These are phyloP conservation scores for Cubamyces sp. DNA, from an alignment of 768 basidiomycete species.

Conservation along the genomic window DNA sequence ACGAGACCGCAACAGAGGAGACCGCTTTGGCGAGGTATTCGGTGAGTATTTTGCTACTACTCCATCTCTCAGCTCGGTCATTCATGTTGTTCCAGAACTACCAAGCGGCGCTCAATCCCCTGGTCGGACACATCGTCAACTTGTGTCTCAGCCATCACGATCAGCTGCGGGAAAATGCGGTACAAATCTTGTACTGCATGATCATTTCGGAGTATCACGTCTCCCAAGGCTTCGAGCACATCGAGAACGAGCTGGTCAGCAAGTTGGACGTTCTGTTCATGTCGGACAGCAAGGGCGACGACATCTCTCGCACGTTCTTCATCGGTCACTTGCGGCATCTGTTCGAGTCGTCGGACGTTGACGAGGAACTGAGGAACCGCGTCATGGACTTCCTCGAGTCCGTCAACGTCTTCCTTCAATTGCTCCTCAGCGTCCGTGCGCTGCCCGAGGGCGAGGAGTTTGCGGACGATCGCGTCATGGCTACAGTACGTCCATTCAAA, in stretches of 20 bases:
- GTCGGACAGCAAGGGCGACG: constrained; percentile 89
- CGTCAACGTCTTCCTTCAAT: constrained; percentile 90
- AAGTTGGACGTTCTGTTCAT: constrained; percentile 91
- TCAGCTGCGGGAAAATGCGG: constrained; percentile 85
- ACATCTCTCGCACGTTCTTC: constrained; percentile 92
- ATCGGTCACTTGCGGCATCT: constrained; percentile 85
- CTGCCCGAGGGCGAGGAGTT: constrained; percentile 93
- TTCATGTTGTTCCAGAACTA: constrained; percentile 59
- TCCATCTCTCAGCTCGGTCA: not conserved
- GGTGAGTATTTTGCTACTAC: constrained; percentile 48
- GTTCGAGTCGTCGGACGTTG: constrained; percentile 85
- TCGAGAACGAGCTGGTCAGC: constrained; percentile 91
- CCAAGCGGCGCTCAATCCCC: constrained; percentile 78
- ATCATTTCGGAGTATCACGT: constrained; percentile 91
- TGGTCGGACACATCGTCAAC: constrained; percentile 89
- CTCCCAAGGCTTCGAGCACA: constrained; percentile 81
- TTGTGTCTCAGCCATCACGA: constrained; percentile 96
- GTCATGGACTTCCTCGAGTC: constrained; percentile 86
- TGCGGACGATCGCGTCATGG: constrained; percentile 92
- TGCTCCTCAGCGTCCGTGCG: constrained; percentile 84
- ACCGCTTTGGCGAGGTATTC: constrained; percentile 47
- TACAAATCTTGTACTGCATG: constrained; percentile 94
- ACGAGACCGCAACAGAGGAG: constrained; percentile 51
- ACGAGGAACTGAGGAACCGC: constrained; percentile 75
- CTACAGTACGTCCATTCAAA: constrained; percentile 58